These are phyloP conservation scores for Puccinia coronata DNA, from an alignment of 1,284 basidiomycete species.

Conservation along the genomic window DNA sequence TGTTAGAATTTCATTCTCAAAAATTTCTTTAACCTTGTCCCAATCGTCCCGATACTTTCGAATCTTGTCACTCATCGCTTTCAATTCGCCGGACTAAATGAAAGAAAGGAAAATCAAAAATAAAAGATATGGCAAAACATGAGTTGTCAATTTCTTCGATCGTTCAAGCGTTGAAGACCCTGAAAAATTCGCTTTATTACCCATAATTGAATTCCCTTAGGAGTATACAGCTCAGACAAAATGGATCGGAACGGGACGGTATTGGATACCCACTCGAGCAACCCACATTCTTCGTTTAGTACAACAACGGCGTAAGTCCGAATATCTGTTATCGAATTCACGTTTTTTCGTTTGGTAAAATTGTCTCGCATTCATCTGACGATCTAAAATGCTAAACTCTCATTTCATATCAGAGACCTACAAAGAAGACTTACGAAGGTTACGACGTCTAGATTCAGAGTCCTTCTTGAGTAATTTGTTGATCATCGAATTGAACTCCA, in stretches of 20 bases:
- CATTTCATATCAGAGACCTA: background rate
- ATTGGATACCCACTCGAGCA: conserved; percentile 98
- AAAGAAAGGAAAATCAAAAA: conserved; percentile 64
- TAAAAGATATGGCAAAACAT: conserved; percentile 23
- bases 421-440: conserved; percentile 70
- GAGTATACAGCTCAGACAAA: conserved; percentile 72
- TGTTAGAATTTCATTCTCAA: conserved; percentile 67
- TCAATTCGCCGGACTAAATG: conserved; percentile 56
- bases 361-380: too few relatives aligned
- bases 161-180: background rate
- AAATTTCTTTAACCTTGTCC: conserved; percentile 66
- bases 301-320: conserved; percentile 95
- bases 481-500: conserved; percentile 98
- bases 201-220: conserved; percentile 63
- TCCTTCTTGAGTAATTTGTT: conserved; percentile 94
- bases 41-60: conserved; percentile 31
- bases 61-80: conserved; percentile 40
- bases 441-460: conserved; percentile 74
- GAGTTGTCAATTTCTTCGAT: background rate
- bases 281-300: conserved; percentile 93
- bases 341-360: background rate
- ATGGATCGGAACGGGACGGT: conserved; percentile 82
- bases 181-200: conserved; percentile 48
- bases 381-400: background rate
- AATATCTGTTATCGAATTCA: conserved; percentile 68